These are phyloP conservation scores for Erigeron philadelphicus DNA, from an alignment of 140 eudicot genomes.

Conservation along the genomic window DNA sequence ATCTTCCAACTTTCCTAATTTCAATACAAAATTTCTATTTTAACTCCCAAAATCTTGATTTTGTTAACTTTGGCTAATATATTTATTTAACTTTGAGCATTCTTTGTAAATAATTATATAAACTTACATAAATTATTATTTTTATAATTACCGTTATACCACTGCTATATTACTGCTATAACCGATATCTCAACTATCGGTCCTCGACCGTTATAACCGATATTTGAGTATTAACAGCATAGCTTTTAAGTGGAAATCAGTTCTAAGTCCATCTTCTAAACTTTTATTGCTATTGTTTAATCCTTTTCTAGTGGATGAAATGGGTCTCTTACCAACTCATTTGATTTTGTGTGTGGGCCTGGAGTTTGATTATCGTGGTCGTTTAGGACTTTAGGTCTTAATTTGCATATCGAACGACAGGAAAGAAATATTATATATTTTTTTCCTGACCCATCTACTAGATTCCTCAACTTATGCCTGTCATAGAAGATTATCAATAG, in stretches of 20 bases:
- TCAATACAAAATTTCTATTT: too few species aligned
- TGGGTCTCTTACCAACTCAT: slow-evolving; percentile 1
- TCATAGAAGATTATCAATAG: slow-evolving; percentile 2
- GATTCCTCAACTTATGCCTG: background rate
- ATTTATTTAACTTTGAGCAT: too few species aligned
- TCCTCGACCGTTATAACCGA: too few species aligned
- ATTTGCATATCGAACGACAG: background rate
- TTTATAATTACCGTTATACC: background rate
- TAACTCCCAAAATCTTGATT: too few species aligned
- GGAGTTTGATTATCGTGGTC: background rate
- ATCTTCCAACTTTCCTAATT: too few species aligned
- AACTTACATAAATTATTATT: too few species aligned
- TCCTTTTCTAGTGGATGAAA: background rate
- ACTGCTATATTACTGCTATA: background rate
- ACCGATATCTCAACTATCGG: too few species aligned
- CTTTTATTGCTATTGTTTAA: background rate
- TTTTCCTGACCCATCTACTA: slow-evolving; percentile 3
- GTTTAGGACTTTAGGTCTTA: background rate
- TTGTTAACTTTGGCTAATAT: too few species aligned
- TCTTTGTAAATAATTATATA: too few species aligned
- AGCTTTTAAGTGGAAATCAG: background rate
- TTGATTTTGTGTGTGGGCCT: background rate
- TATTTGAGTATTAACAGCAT: too few species aligned
- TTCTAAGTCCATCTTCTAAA: background rate
- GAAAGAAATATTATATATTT: background rate